phyloP scores from a whole-genome alignment of 139 green algal genomes.

The Nannochloris sp. region DNA sequence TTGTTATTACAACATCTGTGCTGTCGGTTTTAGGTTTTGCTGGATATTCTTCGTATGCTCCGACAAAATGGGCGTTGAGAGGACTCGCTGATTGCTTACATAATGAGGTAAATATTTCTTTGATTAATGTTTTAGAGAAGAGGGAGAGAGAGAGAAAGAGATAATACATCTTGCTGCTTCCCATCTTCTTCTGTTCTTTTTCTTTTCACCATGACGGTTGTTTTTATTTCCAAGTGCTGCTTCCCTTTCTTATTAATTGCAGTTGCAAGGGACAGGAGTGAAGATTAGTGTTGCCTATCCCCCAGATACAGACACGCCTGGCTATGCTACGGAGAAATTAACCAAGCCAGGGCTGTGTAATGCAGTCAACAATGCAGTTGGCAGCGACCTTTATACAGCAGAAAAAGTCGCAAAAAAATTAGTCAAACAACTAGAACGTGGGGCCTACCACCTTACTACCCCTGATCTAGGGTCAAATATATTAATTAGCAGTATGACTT shows the following conservation, averaged over 20 bases:
- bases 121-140: background rate
- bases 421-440: slow-evolving; percentile 32
- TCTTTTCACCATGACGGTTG: background rate
- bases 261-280: slow-evolving; percentile 61
- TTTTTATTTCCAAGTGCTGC: background rate
- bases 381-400: slow-evolving; percentile 32
- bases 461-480: slow-evolving; percentile 45
- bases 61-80: slow-evolving; percentile 75
- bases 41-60: slow-evolving; percentile 65
- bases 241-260: slow-evolving; percentile 22
- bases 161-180: background rate
- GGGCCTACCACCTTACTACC: slow-evolving; percentile 49
- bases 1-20: slow-evolving; percentile 52
- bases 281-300: slow-evolving; percentile 63
- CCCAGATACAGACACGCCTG: slow-evolving; percentile 76
- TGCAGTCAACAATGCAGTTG: slow-evolving; percentile 38
- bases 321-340: slow-evolving; percentile 55
- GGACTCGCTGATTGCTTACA: slow-evolving; percentile 72
- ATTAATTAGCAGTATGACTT: slow-evolving; percentile 32
- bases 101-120: slow-evolving; percentile 56
- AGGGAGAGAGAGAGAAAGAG: background rate
- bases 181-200: background rate
- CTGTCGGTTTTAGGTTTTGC: slow-evolving; percentile 45
- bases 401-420: slow-evolving; percentile 48
- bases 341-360: slow-evolving; percentile 54